Evolutionary conservation across 192 early-diverging fungal species (phyloP).

Genomic region (Bifiguratus adelaidae): DNA sequence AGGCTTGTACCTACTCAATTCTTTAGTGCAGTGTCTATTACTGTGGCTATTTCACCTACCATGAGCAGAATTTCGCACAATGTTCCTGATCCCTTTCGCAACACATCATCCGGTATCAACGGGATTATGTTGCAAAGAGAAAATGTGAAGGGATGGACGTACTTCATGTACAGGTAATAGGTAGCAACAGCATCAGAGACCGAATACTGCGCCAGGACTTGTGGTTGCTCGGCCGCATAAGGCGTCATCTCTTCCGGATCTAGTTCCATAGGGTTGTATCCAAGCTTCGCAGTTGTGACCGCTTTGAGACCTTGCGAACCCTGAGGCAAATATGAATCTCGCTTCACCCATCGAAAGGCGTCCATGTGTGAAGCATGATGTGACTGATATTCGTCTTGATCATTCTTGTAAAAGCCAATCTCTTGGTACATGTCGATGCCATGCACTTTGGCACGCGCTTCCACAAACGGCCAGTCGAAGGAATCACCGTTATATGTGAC

Average conservation of each 20-base stretch:
- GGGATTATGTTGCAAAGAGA: constrained; percentile 99
- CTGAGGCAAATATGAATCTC: constrained; percentile 94
- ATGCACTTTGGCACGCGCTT: constrained; percentile 66
- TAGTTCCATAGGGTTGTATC: constrained; percentile 96
- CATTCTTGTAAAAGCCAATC: constrained; percentile 79
- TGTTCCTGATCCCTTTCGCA: constrained; percentile 93
- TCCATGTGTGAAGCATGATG: constrained; percentile 90
- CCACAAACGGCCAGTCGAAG: constrained; percentile 99
- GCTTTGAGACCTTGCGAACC: constrained; percentile 97
- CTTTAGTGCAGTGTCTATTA: neutral
- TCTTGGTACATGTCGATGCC: constrained; percentile 83
- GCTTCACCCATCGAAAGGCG: constrained; percentile 95
- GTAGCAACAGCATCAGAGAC: constrained; percentile 99
- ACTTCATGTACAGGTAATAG: constrained; percentile 99
- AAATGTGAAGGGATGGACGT: constrained; percentile 98
- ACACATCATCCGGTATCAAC: constrained; percentile 91
- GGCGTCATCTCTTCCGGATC: constrained; percentile 99
- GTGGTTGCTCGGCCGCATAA: constrained; percentile 81
- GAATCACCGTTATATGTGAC: constrained; percentile 99
- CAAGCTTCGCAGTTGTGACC: constrained; percentile 90
- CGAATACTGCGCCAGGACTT: constrained; percentile 92
- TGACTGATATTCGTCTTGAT: constrained; percentile 78
- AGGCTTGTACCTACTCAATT: constrained; percentile 68
- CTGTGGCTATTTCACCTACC: constrained; percentile 41
- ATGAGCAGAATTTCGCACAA: constrained; percentile 94